Evolutionary conservation across 2,329 filamentous ascomycete species (phyloP).

Genomic region (Aureobasidium zeae): DNA sequence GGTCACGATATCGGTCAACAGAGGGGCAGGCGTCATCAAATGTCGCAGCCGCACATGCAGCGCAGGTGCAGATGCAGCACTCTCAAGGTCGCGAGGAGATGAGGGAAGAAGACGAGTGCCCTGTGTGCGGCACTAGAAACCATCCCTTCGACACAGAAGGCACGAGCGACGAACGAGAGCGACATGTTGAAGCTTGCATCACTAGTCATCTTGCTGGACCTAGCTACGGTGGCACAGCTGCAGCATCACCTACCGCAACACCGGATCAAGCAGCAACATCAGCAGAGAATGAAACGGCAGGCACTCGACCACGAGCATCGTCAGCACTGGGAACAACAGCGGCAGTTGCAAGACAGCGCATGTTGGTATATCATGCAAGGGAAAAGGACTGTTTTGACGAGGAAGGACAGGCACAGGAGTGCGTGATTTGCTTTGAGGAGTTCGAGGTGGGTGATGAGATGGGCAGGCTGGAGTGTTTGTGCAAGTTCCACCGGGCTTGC

Average conservation of each 20-base stretch:
- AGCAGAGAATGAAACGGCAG: neutral
- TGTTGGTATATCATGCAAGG: conserved; percentile 47
- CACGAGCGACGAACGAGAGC: conserved; percentile 14
- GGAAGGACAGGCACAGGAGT: conserved; percentile 45
- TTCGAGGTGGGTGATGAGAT: conserved; percentile 52
- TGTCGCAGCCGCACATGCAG: neutral
- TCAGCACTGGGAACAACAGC: conserved; percentile 13
- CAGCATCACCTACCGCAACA: neutral
- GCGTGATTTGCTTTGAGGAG: conserved; percentile 57
- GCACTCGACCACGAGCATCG: neutral
- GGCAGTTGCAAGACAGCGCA: conserved; percentile 28
- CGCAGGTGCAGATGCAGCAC: neutral
- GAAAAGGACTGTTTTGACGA: conserved; percentile 55
- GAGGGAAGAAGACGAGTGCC: conserved; percentile 69
- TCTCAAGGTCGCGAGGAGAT: neutral
- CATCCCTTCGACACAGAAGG: conserved; percentile 39
- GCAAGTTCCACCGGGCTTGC: conserved; percentile 54
- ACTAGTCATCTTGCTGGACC: conserved; percentile 20
- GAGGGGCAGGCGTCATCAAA: neutral
- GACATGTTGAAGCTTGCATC: conserved; percentile 24
- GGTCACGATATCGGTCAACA: conserved; percentile 7
- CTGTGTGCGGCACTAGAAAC: conserved; percentile 59
- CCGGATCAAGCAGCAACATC: neutral
- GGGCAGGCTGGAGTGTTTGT: conserved; percentile 53
- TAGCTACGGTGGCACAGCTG: conserved; percentile 13